Conservation (phyloP, 352 stramenopile genomes). For the Phytophthora ohioensis region DNA sequence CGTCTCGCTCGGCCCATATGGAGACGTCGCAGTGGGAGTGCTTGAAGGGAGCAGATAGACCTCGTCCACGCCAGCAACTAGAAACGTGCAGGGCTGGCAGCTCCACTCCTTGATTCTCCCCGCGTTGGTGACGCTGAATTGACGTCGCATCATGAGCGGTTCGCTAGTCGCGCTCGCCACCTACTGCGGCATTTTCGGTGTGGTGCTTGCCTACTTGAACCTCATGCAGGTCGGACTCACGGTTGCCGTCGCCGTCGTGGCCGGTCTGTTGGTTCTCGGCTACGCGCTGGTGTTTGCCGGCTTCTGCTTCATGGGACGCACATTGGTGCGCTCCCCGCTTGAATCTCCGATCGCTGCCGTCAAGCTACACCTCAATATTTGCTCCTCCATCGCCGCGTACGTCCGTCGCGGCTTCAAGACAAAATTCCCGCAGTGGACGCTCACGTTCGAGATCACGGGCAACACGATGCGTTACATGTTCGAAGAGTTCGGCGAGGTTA, state of each 20-base stretch:
- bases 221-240: conserved; percentile 28
- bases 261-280: conserved; percentile 5
- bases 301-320: conserved; percentile 33
- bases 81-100: conserved; percentile 12
- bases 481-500: conserved; percentile 34
- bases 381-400: conserved; percentile 15
- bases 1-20: conserved; percentile 6
- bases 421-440: conserved; percentile 31
- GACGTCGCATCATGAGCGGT: conserved; percentile 16
- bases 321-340: conserved; percentile 24
- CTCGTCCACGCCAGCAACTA: conserved; percentile 23
- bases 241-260: conserved; percentile 6
- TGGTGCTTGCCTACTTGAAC: conserved; percentile 30
- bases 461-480: conserved; percentile 40
- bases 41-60: conserved; percentile 15
- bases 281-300: conserved; percentile 23
- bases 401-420: conserved; percentile 27
- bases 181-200: conserved; percentile 27
- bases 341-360: conserved; percentile 29
- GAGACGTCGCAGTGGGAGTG: conserved; percentile 13
- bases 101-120: conserved; percentile 23
- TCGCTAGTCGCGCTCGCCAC: conserved; percentile 26
- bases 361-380: conserved; percentile 36
- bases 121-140: not conserved
- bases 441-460: conserved; percentile 35